Evolutionary conservation across 768 basidiomycete genomes (phyloP), one percentile per base, ranked within the genome.

Genomic region (Clavulina sp.): DNA sequence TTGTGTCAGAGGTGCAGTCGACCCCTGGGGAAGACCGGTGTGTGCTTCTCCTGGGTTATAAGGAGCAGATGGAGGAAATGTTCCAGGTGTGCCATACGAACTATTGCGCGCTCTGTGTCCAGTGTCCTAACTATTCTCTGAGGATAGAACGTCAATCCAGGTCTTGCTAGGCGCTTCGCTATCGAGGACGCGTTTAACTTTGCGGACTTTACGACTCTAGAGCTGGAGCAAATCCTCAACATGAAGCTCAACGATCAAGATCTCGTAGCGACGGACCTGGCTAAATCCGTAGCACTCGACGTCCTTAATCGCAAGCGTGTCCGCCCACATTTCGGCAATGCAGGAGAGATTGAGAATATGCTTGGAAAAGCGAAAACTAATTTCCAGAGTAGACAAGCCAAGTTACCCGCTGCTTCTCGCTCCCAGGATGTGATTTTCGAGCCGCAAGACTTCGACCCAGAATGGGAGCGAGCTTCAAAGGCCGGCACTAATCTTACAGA

Each of bases 1-100:
- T 83, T 28, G 80, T 83, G 0, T 81, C 81, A 0, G 81, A 83
- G 60, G 73, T 83, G 2, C 80, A 83, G 57, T 78, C 72, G 41
- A 70, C 70, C 0, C 76, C 77, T 0, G 79, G 80, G 3, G 81
- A 83, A 59, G 80, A 82, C 59, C 70, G 79, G 29, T 80, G 78
- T 50, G 76, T 83, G 0, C 64, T 83, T 7, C 61, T 82, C 41
- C 60, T 80, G 1, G 81, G 80, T 0, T 83, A 82, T 61, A 73
- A 75, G 52, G 67, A 73, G 3, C 68, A 80, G 57, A 81, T 82
- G 72, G 60, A 64, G n/a, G 75, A 81, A 24, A 83, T 83, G 81
- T 81, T 81, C 62, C 77, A 80, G 66, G 80, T 73, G 60, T 46
- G 43, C 13, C 36, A 28, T 9, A 13, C 43, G 43, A 46, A 13